Evolutionary conservation across 2,329 filamentous ascomycete species (phyloP).

Genomic region (Herpotrichia juniperi): DNA sequence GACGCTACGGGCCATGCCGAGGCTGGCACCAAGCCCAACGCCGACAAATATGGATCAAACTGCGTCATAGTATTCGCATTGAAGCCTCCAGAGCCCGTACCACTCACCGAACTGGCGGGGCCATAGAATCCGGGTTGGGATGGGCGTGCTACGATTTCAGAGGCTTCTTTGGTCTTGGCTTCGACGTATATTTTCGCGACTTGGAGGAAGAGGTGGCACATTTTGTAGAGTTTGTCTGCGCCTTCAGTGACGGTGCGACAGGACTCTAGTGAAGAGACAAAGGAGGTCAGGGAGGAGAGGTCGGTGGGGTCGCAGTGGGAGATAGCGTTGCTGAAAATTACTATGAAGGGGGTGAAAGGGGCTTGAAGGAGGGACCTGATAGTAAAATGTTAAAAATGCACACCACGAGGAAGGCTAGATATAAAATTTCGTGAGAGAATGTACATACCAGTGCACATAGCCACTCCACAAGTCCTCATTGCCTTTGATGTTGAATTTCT

Average conservation of each 20-base stretch:
- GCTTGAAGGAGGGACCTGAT: conserved; percentile 48
- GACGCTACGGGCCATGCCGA: conserved; percentile 27
- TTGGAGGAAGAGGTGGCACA: conserved; percentile 67
- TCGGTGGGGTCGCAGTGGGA: conserved; percentile 61
- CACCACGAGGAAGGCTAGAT: too few species aligned
- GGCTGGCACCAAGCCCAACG: conserved; percentile 65
- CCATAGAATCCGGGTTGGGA: conserved; percentile 1
- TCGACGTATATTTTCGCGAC: conserved; percentile 68
- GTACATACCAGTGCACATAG: conserved; percentile 41
- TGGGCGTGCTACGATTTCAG: background rate
- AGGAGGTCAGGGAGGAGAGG: conserved; percentile 61
- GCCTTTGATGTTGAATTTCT: conserved; percentile 37
- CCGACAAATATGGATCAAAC: conserved; percentile 70
- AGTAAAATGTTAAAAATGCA: background rate
- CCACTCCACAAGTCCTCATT: conserved; percentile 42
- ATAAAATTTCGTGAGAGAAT: background rate
- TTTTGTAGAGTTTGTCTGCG: conserved; percentile 65
- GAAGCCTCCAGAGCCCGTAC: conserved; percentile 7
- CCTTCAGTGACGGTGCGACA: conserved; percentile 62
- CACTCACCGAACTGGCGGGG: background rate
- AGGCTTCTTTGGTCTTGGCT: conserved; percentile 59
- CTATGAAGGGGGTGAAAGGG: conserved; percentile 58
- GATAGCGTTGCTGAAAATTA: conserved; percentile 56
- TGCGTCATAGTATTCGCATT: conserved; percentile 36
- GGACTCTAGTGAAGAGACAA: conserved; percentile 62